These are phyloP conservation scores for Pyronema omphalodes DNA, from an alignment of 495 filamentous ascomycete species.

Conservation along the genomic window DNA sequence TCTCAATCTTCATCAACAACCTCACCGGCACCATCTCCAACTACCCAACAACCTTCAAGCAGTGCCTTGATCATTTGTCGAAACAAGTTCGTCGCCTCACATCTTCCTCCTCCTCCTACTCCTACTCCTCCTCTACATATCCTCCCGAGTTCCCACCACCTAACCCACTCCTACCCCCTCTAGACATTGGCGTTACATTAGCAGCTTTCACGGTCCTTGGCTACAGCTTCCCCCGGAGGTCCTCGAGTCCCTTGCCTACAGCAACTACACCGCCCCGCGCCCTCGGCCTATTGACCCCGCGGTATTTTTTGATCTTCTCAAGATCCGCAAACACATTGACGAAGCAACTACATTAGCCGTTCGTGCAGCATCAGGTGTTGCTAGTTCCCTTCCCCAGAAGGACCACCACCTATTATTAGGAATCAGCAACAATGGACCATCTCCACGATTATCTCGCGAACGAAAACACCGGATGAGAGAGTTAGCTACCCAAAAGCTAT, in stretches of 20 bases:
- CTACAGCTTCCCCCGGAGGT: constrained; percentile 69
- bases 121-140: neutral
- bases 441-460: constrained; percentile 51
- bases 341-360: constrained; percentile 59
- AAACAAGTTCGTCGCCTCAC: constrained; percentile 38
- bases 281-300: constrained; percentile 62
- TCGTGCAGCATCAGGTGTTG: constrained; percentile 51
- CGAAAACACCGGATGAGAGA: constrained; percentile 57
- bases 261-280: constrained; percentile 54
- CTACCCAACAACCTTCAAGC: neutral
- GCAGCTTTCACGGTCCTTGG: constrained; percentile 69
- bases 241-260: constrained; percentile 57
- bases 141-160: constrained; percentile 2
- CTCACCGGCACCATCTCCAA: too few relatives aligned
- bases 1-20: too few relatives aligned
- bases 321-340: constrained; percentile 58
- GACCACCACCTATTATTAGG: constrained; percentile 32
- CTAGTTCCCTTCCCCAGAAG: constrained; percentile 33
- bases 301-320: constrained; percentile 65
- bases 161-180: constrained; percentile 4
- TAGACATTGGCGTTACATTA: constrained; percentile 71
- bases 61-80: constrained; percentile 45
- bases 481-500: constrained; percentile 55
- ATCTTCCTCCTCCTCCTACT: neutral
- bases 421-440: constrained; percentile 33